phyloP scores from a whole-genome alignment of 306 rosid genomes.

The Fagus crenata region DNA sequence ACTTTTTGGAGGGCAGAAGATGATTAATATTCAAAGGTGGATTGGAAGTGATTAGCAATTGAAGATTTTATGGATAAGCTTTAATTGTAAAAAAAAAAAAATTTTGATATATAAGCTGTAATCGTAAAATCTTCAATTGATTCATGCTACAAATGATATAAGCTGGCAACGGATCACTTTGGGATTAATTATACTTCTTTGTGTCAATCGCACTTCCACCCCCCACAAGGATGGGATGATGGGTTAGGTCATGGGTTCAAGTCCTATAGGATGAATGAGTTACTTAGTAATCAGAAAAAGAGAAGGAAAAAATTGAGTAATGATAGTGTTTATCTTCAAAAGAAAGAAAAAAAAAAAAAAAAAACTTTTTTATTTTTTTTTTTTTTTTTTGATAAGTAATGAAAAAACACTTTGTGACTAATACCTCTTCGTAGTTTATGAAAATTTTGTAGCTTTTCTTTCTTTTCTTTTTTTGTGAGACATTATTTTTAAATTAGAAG shows the following conservation, averaged over 20 bases:
- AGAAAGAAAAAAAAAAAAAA: too few relatives aligned
- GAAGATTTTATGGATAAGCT: background rate
- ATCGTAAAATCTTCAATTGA: background rate
- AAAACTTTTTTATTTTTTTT: too few relatives aligned
- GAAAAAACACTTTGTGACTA: background rate
- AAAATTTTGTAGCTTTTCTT: background rate
- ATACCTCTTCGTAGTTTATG: background rate
- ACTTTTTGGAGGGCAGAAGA: background rate
- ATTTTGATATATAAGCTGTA: background rate
- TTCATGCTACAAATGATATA: background rate
- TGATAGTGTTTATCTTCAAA: too few relatives aligned
- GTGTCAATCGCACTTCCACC: background rate
- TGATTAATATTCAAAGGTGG: background rate
- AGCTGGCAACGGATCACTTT: background rate
- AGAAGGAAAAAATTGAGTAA: background rate
- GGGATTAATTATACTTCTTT: too few relatives aligned
- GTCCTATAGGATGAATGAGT: background rate
- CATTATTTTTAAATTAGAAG: background rate
- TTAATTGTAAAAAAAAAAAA: background rate
- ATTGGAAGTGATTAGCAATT: background rate
- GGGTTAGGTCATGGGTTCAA: background rate
- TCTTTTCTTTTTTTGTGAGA: background rate
- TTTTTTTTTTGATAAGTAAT: too few relatives aligned
- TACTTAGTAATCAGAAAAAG: background rate
- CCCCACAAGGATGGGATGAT: background rate